Conservation (phyloP, 768 basidiomycete species). For the Mycena sanguinolenta region DNA sequence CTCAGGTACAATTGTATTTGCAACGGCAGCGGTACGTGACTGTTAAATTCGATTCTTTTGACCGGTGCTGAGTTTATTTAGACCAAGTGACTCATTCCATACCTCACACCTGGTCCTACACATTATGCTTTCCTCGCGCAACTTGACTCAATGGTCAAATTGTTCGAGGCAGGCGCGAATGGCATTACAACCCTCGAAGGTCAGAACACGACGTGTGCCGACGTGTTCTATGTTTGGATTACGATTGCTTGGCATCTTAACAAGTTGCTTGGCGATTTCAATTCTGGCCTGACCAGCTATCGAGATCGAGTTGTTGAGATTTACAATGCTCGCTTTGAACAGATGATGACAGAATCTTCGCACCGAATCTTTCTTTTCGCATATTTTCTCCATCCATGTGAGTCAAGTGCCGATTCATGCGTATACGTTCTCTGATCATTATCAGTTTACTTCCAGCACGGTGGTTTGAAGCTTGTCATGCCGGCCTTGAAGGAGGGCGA, state of each 20-base stretch:
- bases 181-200: constrained; percentile 45
- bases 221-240: constrained; percentile 48
- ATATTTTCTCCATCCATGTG: constrained; percentile 46
- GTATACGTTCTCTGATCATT: background rate
- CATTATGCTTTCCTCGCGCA: constrained; percentile 36
- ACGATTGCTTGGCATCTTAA: constrained; percentile 44
- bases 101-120: constrained; percentile 24
- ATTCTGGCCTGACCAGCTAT: constrained; percentile 2
- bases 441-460: background rate
- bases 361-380: constrained; percentile 42
- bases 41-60: background rate
- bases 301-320: constrained; percentile 34
- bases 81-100: constrained; percentile 40
- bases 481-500: background rate
- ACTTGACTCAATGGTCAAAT: constrained; percentile 35
- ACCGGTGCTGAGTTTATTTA: background rate
- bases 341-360: constrained; percentile 48
- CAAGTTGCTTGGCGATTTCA: constrained; percentile 35
- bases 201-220: constrained; percentile 44
- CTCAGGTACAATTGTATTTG: constrained; percentile 35
- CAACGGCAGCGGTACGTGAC: constrained; percentile 37
- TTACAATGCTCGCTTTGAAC: constrained; percentile 43
- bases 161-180: constrained; percentile 38
- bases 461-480: background rate
- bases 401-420: too few species aligned